A percentile compares a stretch with the other conserved stretches of the same genome.
Evolutionary conservation across 164 flowering plant genomes (phyloP).

Genomic region (Tetracentron sinense): DNA sequence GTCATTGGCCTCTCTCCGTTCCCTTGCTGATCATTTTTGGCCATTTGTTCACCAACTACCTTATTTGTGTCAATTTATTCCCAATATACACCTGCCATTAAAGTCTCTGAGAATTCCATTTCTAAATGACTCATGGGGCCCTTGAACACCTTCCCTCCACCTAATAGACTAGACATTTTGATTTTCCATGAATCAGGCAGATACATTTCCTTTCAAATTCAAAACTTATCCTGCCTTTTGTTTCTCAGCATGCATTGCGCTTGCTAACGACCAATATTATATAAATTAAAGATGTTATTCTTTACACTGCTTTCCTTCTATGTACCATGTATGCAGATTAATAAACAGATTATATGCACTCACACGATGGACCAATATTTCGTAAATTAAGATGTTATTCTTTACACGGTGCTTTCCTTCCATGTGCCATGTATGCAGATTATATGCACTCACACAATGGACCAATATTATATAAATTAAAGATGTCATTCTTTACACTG

Average conservation of each 20-base stretch:
- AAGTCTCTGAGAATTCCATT: too few species aligned
- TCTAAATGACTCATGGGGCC: too few species aligned
- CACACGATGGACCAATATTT: neutral
- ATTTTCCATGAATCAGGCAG: too few species aligned
- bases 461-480: neutral
- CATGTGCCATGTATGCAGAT: neutral
- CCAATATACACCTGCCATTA: too few species aligned
- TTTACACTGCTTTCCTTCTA: neutral
- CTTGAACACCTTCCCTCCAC: too few species aligned
- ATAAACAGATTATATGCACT: neutral
- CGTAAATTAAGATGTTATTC: neutral
- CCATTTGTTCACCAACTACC: too few species aligned
- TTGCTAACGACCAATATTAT: neutral
- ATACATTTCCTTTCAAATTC: too few species aligned
- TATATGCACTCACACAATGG: neutral
- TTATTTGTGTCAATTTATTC: too few species aligned
- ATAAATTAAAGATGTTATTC: neutral
- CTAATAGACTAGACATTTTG: too few species aligned
- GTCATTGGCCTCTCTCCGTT: too few species aligned
- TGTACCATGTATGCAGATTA: neutral
- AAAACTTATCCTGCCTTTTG: neutral
- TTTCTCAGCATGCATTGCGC: neutral
- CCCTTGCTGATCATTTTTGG: too few species aligned
- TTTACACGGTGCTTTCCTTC: neutral
- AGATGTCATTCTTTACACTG: neutral